Base-by-base conservation (phyloP, 2,329 filamentous ascomycete species). In the Claviceps africana region DNA sequence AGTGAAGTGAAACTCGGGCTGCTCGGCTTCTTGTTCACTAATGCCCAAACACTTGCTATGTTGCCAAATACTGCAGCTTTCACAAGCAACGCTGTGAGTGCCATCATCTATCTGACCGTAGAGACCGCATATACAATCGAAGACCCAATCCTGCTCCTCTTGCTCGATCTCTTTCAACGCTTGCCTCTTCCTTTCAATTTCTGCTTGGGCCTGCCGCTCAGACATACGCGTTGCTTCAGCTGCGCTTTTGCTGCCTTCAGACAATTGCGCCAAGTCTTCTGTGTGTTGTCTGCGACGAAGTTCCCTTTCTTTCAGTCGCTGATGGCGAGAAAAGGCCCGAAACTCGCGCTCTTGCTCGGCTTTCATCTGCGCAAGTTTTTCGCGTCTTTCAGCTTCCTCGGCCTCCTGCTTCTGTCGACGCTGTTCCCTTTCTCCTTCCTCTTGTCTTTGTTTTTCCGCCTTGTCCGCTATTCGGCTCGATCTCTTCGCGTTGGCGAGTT, bases 21-120 rank as follows among this genome's bases (percentile, higher is more conserved):
- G 76, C 57, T 95, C 91, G 0, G 89, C 90, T 56, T 90, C 85
- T 54, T 77, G 72, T 60, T 94, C 79, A 46, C 79, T 78, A 56
- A 97, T 86, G 42, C 83, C 85, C 54, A 95, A 78, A 63, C 93
- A 98, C 61, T 86, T 88, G 73, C 89, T 95, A 64, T 98, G 93
- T 65, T 97, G 91, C 93, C 93, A 98, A 47, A 95, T 84, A 63
- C 85, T 94, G 72, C 93, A 98, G 58, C 77, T 83, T 64, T 98
- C 93, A 68, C 93, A 98, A 30, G 90, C 86, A 57, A 98, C 83
- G 64, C 89, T 95, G 64, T 95, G 90, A 8, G 88, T 85, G 37
- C 93, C 93, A 64, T 97, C 93, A 61, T 98, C 93, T 54, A 96
- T 87, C 60, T 94, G 85, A 22, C 93, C 93, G 65, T 95, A 83